Evolutionary conservation across 805 yeast genomes (phyloP), one percentile per base, ranked within the genome.

Genomic region (Cyberlindnera nakhonratchasimensis): DNA sequence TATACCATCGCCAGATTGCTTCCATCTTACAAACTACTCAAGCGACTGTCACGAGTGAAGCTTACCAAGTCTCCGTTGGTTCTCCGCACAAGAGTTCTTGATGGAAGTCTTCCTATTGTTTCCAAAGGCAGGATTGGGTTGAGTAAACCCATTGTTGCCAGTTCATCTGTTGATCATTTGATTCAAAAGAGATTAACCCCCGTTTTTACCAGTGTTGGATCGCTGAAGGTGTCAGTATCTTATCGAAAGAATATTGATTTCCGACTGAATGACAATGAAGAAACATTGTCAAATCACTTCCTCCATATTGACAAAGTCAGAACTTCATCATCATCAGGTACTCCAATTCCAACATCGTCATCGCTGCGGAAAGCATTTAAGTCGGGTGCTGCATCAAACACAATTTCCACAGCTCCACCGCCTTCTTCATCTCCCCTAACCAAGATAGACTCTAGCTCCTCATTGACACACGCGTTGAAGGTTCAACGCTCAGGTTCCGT

Each of bases 91-190:
- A 71, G 87, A 41, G 62, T 85, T 0, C 57, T 86, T 24, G 90
- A 89, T 59, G 96, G 96, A 0, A 75, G 82, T 13, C 77, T 79
- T 50, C 83, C 93, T 1, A 85, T 90, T 22, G 70, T 80, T 10
- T 82, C 95, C 1, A 82, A 80, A 58, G 96, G 96, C 3, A 68
- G 97, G 47, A 75, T 89, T 19, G 97, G 97, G 0, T 70, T 91
- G 40, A 81, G 91, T 47, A 83, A 84, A 58, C 67, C 82, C 4
- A 72, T 82, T 3, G 72, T 79, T 19, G 51, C 57, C 5, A 23
- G 12, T 6, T 8, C 39, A 12, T 28, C 43, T 1, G 63, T 64
- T 14, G 65, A 79, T 14, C 86, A 82, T 54, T 65, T 84, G 45
- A 71, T 71, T 20, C 84, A 82, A 37, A 78, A 78, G 53, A 71